These are phyloP conservation scores for Puccinia novopanici DNA, from an alignment of 1,284 basidiomycete species.

Conservation along the genomic window DNA sequence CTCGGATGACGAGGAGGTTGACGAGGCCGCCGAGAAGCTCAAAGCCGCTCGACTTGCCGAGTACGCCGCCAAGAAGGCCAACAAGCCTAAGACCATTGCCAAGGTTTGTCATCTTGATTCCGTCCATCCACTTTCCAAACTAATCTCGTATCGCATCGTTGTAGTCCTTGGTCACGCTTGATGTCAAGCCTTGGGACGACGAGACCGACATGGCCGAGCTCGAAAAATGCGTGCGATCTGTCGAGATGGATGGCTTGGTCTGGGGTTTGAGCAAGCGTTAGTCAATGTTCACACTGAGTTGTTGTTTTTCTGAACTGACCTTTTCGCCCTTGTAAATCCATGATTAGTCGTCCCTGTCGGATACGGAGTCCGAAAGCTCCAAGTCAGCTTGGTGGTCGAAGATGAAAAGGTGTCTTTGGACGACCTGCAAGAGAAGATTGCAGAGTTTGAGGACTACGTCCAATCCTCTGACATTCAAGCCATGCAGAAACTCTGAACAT, in stretches of 20 bases:
- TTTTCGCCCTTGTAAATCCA: constrained; percentile 61
- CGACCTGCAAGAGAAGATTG: constrained; percentile 84
- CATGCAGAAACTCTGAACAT: constrained; percentile 52
- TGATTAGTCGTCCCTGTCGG: constrained; percentile 78
- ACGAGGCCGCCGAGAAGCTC: constrained; percentile 87
- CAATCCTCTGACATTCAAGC: constrained; percentile 80
- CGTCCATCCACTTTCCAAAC: background rate
- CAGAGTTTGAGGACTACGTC: constrained; percentile 82
- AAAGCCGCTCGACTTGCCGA: constrained; percentile 93
- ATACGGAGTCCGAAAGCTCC: constrained; percentile 86
- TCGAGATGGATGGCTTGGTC: constrained; percentile 86
- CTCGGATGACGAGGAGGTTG: constrained; percentile 81
- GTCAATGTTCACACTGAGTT: background rate
- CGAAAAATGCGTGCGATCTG: constrained; percentile 79
- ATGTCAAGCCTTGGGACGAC: constrained; percentile 96
- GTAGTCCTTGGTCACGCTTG: constrained; percentile 88
- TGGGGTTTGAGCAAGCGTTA: constrained; percentile 69
- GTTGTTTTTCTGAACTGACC: background rate
- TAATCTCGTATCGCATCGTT: constrained; percentile 54
- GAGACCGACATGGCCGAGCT: constrained; percentile 93
- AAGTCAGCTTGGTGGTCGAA: constrained; percentile 94
- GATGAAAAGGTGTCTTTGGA: constrained; percentile 92
- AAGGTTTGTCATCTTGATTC: constrained; percentile 67
- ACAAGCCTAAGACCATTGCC: constrained; percentile 71
- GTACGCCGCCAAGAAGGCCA: constrained; percentile 90